Conservation (phyloP, 495 filamentous ascomycete species). For the Pseudevernia furfuracea region DNA sequence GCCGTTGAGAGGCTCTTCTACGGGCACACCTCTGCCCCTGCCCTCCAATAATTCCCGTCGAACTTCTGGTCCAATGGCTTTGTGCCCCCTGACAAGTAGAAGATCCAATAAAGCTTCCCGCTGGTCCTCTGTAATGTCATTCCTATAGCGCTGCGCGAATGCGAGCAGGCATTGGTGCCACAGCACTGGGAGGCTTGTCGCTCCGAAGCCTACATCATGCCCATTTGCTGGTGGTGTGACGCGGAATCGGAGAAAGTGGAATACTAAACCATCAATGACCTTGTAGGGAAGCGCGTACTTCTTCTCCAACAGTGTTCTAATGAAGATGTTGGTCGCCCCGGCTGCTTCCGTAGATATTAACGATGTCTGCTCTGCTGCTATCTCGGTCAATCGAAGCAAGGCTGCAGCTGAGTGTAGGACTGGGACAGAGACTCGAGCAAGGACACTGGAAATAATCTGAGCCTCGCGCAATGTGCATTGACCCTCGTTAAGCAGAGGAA, state of each 20-base stretch:
- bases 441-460: slow-evolving; percentile 75
- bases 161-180: slow-evolving; percentile 86
- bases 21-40: slow-evolving; percentile 70
- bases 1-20: slow-evolving; percentile 49
- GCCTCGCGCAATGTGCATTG: slow-evolving; percentile 87
- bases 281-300: slow-evolving; percentile 93
- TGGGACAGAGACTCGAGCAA: slow-evolving; percentile 72
- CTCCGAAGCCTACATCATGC: slow-evolving; percentile 32
- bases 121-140: slow-evolving; percentile 89
- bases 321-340: slow-evolving; percentile 84
- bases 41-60: slow-evolving; percentile 84
- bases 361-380: slow-evolving; percentile 78
- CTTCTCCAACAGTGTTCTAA: slow-evolving; percentile 88
- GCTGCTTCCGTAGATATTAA: slow-evolving; percentile 63
- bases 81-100: slow-evolving; percentile 77
- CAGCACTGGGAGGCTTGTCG: slow-evolving; percentile 53
- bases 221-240: slow-evolving; percentile 43
- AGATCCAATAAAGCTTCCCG: slow-evolving; percentile 86
- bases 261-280: slow-evolving; percentile 88
- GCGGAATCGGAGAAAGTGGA: slow-evolving; percentile 89
- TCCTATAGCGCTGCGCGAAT: slow-evolving; percentile 89
- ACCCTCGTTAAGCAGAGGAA: slow-evolving; percentile 69
- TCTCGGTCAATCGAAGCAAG: slow-evolving; percentile 82
- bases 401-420: slow-evolving; percentile 90
- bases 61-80: slow-evolving; percentile 83